These are phyloP conservation scores for Petrea volubilis DNA, from an alignment of 257 asterid species.

Conservation along the genomic window DNA sequence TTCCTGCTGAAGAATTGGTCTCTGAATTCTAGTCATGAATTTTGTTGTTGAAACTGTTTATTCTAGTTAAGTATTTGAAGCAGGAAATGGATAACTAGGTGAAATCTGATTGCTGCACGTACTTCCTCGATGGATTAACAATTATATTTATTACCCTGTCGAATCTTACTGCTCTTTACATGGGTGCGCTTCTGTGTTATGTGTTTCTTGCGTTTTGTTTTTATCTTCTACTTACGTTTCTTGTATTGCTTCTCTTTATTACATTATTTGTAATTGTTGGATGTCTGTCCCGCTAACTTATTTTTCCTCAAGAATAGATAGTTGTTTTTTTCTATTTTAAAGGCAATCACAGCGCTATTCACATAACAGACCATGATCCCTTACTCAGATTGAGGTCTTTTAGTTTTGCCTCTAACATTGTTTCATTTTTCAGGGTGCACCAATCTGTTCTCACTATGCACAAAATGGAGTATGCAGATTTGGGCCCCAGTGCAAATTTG, in stretches of 20 bases:
- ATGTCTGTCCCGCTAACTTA: no score
- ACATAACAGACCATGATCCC: no score
- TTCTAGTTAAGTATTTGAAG: background rate
- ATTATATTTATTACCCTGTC: background rate
- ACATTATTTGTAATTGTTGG: no score
- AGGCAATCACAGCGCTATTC: no score
- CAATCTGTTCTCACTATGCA: constrained; percentile 81
- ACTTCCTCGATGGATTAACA: background rate
- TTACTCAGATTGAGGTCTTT: background rate
- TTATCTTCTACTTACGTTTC: background rate
- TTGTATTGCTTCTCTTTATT: background rate
- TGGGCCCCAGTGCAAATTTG: constrained; percentile 86
- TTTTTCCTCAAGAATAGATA: no score
- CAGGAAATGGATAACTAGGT: background rate
- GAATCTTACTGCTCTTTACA: background rate
- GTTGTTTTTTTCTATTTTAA: no score
- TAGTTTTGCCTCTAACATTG: constrained; percentile 5
- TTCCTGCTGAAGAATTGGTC: background rate
- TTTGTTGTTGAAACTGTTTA: background rate
- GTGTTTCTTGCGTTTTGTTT: background rate
- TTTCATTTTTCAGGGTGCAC: constrained; percentile 56
- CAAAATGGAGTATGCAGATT: constrained; percentile 86
- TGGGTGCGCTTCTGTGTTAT: background rate
- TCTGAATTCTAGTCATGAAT: background rate
- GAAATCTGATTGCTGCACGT: background rate